Percentiles rank a stretch among this genome's conserved stretches.
Conservation (phyloP, 345 rosid genomes). For the Eucalyptus pumila region DNA sequence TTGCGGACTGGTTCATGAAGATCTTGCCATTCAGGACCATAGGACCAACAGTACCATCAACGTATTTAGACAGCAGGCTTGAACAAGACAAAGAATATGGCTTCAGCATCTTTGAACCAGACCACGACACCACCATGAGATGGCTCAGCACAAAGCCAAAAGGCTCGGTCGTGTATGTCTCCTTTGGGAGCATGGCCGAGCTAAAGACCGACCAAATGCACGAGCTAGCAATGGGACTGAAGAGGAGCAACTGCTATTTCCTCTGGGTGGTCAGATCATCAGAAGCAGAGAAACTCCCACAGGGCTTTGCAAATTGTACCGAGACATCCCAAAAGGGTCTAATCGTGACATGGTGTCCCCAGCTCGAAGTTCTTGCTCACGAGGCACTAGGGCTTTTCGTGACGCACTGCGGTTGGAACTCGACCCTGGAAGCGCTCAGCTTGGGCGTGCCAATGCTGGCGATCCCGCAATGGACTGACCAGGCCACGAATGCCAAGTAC, state of each 20-base stretch:
- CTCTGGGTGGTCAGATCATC: not conserved
- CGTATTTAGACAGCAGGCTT: not conserved
- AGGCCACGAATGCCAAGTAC: conserved; percentile 8
- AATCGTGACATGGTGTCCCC: not conserved
- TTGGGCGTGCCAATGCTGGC: not conserved
- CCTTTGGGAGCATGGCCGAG: not conserved
- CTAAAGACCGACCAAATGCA: not conserved
- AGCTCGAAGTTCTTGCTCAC: not conserved
- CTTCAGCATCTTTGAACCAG: not conserved
- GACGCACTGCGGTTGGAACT: not conserved
- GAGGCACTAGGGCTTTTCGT: not conserved
- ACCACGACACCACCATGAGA: not conserved
- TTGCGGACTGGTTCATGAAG: not conserved
- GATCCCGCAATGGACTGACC: not conserved
- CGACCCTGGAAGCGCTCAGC: not conserved
- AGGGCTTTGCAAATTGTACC: not conserved
- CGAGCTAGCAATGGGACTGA: not conserved
- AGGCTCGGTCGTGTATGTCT: not conserved
- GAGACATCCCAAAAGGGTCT: not conserved
- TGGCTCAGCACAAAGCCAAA: not conserved
- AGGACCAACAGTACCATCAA: not conserved
- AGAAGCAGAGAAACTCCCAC: not conserved
- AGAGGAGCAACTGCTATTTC: not conserved
- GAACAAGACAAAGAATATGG: not conserved
- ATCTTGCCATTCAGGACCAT: not conserved